These are phyloP conservation scores for Prillingera fragicola DNA, from an alignment of 1,284 basidiomycete species.

Conservation along the genomic window DNA sequence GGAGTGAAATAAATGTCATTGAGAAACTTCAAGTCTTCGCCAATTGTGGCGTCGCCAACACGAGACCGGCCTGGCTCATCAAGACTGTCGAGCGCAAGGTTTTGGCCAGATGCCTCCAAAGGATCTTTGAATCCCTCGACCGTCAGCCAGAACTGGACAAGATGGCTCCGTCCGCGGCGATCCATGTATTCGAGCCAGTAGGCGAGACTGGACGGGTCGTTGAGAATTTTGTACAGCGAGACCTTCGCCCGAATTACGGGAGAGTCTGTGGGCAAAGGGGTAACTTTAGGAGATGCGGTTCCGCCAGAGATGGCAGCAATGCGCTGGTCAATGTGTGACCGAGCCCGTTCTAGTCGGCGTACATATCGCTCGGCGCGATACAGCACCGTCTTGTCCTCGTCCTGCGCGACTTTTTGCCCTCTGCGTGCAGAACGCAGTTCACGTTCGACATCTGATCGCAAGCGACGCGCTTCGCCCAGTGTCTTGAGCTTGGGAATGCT, in stretches of 20 bases:
- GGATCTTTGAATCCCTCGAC: slow-evolving; percentile 97
- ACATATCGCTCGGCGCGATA: slow-evolving; percentile 63
- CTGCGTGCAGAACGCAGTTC: slow-evolving; percentile 75
- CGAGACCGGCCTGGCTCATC: background rate
- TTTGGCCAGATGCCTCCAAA: slow-evolving; percentile 67
- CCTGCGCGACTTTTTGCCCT: slow-evolving; percentile 13
- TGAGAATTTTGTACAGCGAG: slow-evolving; percentile 59
- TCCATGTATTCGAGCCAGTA: slow-evolving; percentile 99
- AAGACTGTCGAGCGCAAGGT: slow-evolving; percentile 16
- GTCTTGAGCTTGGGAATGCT: slow-evolving; percentile 76
- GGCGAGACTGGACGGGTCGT: slow-evolving; percentile 80
- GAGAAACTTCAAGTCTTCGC: slow-evolving; percentile 79
- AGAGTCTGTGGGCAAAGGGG: background rate
- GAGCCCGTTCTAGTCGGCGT: slow-evolving; percentile 79
- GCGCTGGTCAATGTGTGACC: slow-evolving; percentile 74
- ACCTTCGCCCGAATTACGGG: background rate
- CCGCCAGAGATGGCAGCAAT: slow-evolving; percentile 68
- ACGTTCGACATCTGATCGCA: slow-evolving; percentile 81
- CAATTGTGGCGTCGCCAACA: slow-evolving; percentile 17
- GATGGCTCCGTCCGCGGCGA: slow-evolving; percentile 69
- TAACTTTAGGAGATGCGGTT: background rate
- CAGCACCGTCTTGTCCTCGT: slow-evolving; percentile 5
- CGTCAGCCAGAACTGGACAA: slow-evolving; percentile 95
- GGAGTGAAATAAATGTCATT: slow-evolving; percentile 73
- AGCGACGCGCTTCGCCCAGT: slow-evolving; percentile 75